Base-by-base conservation (phyloP, 495 filamentous ascomycete genomes). In the Penicillium parvum region DNA sequence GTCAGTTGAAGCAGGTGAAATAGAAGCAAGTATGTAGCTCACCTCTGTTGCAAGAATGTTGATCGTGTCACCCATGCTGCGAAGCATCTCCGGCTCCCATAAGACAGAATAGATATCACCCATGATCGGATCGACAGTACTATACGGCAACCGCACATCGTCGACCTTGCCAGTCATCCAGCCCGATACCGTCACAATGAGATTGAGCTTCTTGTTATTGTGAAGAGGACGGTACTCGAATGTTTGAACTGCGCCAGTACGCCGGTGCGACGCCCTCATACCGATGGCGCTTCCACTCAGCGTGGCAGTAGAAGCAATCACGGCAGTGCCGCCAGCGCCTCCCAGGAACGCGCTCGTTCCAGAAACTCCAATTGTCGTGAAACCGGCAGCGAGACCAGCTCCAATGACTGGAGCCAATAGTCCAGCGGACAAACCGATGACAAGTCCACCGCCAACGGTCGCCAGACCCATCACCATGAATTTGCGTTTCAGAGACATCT, bases 111-210 rank as follows among this genome's bases (percentile, higher is more conserved):
- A 99, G 15, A 99, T 78, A 68, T 99, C 92, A 22, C 92, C 92
- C 92, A 99, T 97, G 45, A 96, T 79, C 0, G 92, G 90, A 63
- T 97, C 90, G 3, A 99, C 83, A 2, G 92, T 99, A 66, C 88
- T 95, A 64, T 81, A 99, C 10, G 92, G 92, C 46, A 99, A 61
- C 43, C 92, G 85, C 27, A 97, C 90, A 63, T 99, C 92, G 64
- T 99, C 92, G 27, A 94, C 82, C 60, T 94, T 96, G 43, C 92
- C 91, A 29, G 86, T 96, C 90, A 99, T 95, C 92, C 92, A 99
- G 8, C 92, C 92, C 5, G 91, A 86, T 19, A 99, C 78, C 1
- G 94, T 96, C 32, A 99, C 82, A 51, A 99, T 97, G 18, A 99
- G 72, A 54, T 97, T 97, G 27, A 96, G 85, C 45, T 90, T 76